Base-by-base conservation (phyloP, 2,329 filamentous ascomycete species). In the Hymenoscyphus linearis region DNA sequence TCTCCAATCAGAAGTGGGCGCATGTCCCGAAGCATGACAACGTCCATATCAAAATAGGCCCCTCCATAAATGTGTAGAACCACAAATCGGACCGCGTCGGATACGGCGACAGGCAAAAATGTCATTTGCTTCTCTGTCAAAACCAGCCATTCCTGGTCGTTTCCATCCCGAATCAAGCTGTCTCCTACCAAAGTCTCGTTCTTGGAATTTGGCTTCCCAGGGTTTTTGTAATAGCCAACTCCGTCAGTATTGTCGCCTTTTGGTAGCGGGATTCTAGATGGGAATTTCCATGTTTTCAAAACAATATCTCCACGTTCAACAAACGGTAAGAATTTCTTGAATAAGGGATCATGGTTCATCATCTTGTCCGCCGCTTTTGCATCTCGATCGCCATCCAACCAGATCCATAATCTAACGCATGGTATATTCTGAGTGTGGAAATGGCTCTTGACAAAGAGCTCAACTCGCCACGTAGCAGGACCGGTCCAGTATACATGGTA, bases 401-500 rank as follows among this genome's bases (percentile, higher is more conserved):
- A 84, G 4, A 84, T 68, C 72, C 76, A 81, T 6, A 84, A 73
- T 35, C 79, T 75, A 35, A 78, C 81, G 67, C 81, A 84, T 10
- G 81, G 78, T 27, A 83, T 70, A 62, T 83, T 83, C 63, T 84
- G 81, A 0, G 81, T 83, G 68, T 83, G 79, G 0, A 84, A 76
- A 67, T 83, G 81, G 59, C 78, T 79, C 73, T 84, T 84, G 73
- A 83, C 73, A 65, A 84, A 83, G 34, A 80, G 73, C 65, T 83
- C 81, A 50, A 83, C 79, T 52, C 81, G 74, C 81, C 81, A 84
- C 3, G 80, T 83, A 3, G 81, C 80, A 9, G 80, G 78, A 3
- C 81, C 81, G 7, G 80, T 81, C 81, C 81, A 83, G 75, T 83
- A 83, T 31, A 79, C 77, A 65, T 84, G 81, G 57, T 80, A 83